A percentile compares a stretch with the other conserved stretches of the same genome.
Evolutionary conservation across 2,329 filamentous ascomycete species (phyloP).

Genomic region (Rutstroemia sp.): DNA sequence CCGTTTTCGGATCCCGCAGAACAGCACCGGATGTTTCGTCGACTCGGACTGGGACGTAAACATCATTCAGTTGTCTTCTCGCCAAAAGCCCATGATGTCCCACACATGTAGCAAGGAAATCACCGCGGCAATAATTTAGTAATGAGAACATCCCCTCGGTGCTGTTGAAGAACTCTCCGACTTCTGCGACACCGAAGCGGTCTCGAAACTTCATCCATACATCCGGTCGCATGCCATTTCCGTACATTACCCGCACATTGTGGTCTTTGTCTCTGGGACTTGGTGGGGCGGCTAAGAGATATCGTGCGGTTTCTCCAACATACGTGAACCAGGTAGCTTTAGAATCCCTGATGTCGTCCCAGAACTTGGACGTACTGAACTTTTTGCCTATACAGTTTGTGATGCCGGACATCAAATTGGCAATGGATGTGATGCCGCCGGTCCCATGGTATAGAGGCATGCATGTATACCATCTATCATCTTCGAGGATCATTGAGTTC

Average conservation of each 20-base stretch:
- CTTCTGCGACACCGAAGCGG: slow-evolving; percentile 53
- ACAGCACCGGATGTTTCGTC: slow-evolving; percentile 63
- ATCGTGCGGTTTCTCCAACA: slow-evolving; percentile 70
- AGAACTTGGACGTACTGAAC: slow-evolving; percentile 65
- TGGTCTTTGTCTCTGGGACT: slow-evolving; percentile 54
- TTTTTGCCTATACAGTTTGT: slow-evolving; percentile 57
- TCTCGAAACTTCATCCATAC: slow-evolving; percentile 59
- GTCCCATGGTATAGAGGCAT: slow-evolving; percentile 30
- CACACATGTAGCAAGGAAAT: slow-evolving; percentile 56
- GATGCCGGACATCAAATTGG: slow-evolving; percentile 31
- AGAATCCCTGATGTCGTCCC: slow-evolving; percentile 62
- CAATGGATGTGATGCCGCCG: slow-evolving; percentile 36
- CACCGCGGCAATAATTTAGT: slow-evolving; percentile 51
- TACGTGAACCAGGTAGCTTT: slow-evolving; percentile 66
- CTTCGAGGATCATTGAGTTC: slow-evolving; percentile 17
- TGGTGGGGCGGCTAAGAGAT: slow-evolving; percentile 61
- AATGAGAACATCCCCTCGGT: slow-evolving; percentile 64
- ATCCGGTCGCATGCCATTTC: slow-evolving; percentile 62
- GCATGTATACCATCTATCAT: slow-evolving; percentile 64
- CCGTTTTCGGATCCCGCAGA: slow-evolving; percentile 56
- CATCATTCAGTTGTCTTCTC: slow-evolving; percentile 44
- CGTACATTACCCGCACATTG: slow-evolving; percentile 51
- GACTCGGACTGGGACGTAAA: slow-evolving; percentile 58
- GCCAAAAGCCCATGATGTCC: slow-evolving; percentile 63
- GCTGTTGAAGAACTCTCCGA: slow-evolving; percentile 72